phyloP scores from a whole-genome alignment of 208 protist species.

The Acanthamoeba royreba region DNA sequence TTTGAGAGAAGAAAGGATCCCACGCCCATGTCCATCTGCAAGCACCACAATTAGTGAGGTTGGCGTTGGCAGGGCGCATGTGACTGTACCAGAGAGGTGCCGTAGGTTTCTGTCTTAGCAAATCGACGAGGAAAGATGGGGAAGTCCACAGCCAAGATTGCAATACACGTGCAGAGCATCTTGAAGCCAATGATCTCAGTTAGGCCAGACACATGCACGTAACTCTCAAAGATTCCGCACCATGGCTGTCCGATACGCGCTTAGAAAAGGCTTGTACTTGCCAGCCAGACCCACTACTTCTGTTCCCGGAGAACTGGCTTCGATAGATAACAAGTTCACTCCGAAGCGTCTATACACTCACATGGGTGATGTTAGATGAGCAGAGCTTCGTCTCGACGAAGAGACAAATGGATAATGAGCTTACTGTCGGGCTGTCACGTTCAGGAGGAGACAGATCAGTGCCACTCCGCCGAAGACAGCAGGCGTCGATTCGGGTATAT shows the following conservation, averaged over 20 bases:
- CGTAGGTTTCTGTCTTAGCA: conserved; percentile 83
- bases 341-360: too few relatives aligned
- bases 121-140: conserved; percentile 78
- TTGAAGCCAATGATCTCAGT: conserved; percentile 41
- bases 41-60: not conserved
- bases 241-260: not conserved
- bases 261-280: not conserved
- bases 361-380: not conserved
- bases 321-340: too few relatives aligned
- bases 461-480: not conserved
- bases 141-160: conserved; percentile 85
- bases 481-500: not conserved
- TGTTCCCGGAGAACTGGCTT: too few relatives aligned
- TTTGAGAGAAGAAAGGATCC: conserved; percentile 75
- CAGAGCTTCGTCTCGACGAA: not conserved
- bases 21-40: conserved; percentile 81
- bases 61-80: not conserved
- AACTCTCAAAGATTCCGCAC: not conserved
- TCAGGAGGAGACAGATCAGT: not conserved
- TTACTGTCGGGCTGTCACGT: not conserved
- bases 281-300: not conserved
- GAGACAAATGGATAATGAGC: not conserved
- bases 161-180: conserved; percentile 72
- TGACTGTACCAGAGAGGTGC: conserved; percentile 69
- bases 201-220: conserved; percentile 26